Evolutionary conservation across 441 rosid genomes (phyloP).

Genomic region (Erodium moschatum): DNA sequence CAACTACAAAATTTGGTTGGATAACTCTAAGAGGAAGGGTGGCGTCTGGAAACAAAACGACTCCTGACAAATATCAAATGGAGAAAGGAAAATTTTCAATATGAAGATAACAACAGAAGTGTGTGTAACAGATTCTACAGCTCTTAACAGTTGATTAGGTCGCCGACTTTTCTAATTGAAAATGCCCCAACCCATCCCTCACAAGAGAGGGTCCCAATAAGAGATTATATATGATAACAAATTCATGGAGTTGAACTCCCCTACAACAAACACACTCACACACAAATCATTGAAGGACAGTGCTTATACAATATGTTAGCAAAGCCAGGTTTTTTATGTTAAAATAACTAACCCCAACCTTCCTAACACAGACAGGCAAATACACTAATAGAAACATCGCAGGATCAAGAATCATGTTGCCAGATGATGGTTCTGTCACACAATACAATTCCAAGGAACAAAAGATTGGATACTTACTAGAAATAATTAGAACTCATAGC

Average conservation of each 20-base stretch:
- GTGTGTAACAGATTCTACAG: not conserved
- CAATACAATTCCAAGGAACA: not conserved
- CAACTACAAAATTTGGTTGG: slow-evolving; percentile 60
- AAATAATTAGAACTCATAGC: not conserved
- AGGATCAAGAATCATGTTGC: not conserved
- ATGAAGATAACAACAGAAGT: not conserved
- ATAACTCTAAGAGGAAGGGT: slow-evolving; percentile 78
- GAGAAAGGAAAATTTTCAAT: not conserved
- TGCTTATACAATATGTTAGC: not conserved
- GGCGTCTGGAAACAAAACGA: slow-evolving; percentile 88
- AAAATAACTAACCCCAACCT: too few relatives aligned
- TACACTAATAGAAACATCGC: not conserved
- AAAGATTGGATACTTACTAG: not conserved
- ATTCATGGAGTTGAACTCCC: not conserved
- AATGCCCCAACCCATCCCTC: too few relatives aligned
- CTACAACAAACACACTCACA: not conserved
- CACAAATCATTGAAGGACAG: not conserved
- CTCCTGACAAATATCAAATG: slow-evolving; percentile 44
- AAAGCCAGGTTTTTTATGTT: not conserved
- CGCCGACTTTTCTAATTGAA: too few relatives aligned
- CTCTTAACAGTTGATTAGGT: not conserved
- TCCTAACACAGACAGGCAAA: too few relatives aligned
- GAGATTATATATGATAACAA: not conserved
- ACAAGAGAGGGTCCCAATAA: too few relatives aligned
- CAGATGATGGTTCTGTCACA: not conserved